A percentile compares a stretch with the other conserved stretches of the same genome.
Conservation (phyloP, 257 asterid species). For the Solanum chaucha region DNA sequence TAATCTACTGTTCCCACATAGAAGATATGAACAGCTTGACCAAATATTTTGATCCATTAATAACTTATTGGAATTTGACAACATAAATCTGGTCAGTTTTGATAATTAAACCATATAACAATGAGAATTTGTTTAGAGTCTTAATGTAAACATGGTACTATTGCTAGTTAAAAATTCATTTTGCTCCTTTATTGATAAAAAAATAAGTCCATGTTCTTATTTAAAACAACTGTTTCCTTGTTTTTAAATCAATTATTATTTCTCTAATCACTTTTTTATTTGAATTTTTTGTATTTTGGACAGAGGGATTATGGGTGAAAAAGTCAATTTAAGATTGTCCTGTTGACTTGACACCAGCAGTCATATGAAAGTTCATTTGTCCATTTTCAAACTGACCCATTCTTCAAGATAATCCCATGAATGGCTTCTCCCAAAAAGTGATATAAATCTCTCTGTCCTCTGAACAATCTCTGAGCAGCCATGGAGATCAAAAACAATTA, state of each 20-base stretch:
- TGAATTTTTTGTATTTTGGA: background rate
- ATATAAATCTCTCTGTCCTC: background rate
- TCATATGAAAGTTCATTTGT: background rate
- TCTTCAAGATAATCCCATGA: background rate
- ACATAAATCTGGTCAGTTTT: background rate
- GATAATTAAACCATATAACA: background rate
- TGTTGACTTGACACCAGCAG: background rate
- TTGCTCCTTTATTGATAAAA: background rate
- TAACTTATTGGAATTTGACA: background rate
- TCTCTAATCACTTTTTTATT: background rate
- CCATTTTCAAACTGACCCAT: background rate
- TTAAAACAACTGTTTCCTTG: background rate
- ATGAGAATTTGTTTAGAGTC: background rate
- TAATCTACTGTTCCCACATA: background rate
- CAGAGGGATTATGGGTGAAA: background rate
- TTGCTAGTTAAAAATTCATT: background rate
- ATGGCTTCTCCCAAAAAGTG: background rate
- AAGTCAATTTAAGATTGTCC: background rate
- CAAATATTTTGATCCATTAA: background rate
- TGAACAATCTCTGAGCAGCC: background rate
- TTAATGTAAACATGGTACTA: background rate
- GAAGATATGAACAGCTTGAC: background rate
- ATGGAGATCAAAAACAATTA: conserved; percentile 7
- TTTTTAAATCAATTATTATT: background rate
- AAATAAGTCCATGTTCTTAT: background rate